These are phyloP conservation scores for Fusarium decemcellulare DNA, from an alignment of 2,329 filamentous ascomycete genomes.

Conservation along the genomic window DNA sequence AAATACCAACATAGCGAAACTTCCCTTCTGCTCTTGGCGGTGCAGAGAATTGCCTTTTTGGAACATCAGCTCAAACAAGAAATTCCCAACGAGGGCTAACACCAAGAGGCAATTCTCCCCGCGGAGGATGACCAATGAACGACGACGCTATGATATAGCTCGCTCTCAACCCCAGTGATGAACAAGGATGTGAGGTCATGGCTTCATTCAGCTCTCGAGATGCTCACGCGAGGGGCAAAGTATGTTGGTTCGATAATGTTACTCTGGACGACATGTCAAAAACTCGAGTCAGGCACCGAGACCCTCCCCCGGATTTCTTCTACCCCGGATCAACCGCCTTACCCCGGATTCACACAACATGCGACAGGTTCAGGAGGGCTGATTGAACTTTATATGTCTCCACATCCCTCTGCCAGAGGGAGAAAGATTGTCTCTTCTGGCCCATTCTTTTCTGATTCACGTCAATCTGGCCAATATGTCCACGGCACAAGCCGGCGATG, in stretches of 20 bases:
- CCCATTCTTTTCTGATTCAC: neutral
- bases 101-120: neutral
- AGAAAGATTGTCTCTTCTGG: neutral
- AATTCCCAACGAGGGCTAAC: neutral
- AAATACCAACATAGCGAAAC: neutral
- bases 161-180: neutral
- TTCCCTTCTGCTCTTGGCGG: neutral
- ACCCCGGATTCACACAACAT: neutral
- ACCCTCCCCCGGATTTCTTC: neutral
- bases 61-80: neutral
- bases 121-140: neutral
- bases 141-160: neutral
- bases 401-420: neutral
- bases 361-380: neutral
- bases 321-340: neutral
- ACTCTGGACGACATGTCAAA: too few species aligned
- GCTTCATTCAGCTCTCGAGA: neutral
- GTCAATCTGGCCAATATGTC: slow-evolving; percentile 1
- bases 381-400: neutral
- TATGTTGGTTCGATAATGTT: neutral
- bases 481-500: neutral
- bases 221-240: neutral
- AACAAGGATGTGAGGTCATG: slow-evolving; percentile 1
- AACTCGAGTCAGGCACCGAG: too few species aligned
- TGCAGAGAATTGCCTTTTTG: slow-evolving; percentile 2